Evolutionary conservation across 805 yeast genomes (phyloP), one percentile per base, ranked within the genome.

Genomic region (Priceomyces castillae): DNA sequence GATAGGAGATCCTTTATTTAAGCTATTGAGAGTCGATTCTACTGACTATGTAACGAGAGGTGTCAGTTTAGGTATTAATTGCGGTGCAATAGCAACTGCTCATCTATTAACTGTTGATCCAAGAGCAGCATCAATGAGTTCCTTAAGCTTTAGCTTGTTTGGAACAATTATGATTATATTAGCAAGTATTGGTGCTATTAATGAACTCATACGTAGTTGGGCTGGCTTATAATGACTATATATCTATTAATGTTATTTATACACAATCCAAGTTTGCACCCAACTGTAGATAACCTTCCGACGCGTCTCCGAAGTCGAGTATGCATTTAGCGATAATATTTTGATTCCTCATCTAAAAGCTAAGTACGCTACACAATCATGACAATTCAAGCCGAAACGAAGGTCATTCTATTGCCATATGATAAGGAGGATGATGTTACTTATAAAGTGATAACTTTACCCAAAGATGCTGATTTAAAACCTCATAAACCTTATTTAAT

Each of bases 31-130:
- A 30, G 71, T 86, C 5, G 70, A 78, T 5, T 71, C 74, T 23
- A 76, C 77, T 51, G 94, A 86, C 57, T 86, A 77, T 56, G 82
- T 86, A 6, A 82, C 89, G 0, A 64, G 90, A 48, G 95, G 95
- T 2, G 79, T 86, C 15, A 81, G 89, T 0, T 63, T 85, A 39
- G 95, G 95, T 3, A 74, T 84, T 40, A 84, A 83, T 55, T 84
- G 90, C 56, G 88, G 90, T 7, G 95, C 95, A 1, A 84, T 86
- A 40, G 87, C 90, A 3, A 84, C 95, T 2, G 90, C 92, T 0
- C 84, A 84, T 59, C 64, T 86, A 37, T 62, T 86, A 28, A 77
- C 77, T 20, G 73, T 74, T 25, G 90, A 86, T 54, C 86, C 94
- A 11, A 69, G 92, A 51, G 92, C 94, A 12, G 90, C 90, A 1